phyloP scores from a whole-genome alignment of 2,329 filamentous ascomycete genomes.

The Fusarium xyrophilum region DNA sequence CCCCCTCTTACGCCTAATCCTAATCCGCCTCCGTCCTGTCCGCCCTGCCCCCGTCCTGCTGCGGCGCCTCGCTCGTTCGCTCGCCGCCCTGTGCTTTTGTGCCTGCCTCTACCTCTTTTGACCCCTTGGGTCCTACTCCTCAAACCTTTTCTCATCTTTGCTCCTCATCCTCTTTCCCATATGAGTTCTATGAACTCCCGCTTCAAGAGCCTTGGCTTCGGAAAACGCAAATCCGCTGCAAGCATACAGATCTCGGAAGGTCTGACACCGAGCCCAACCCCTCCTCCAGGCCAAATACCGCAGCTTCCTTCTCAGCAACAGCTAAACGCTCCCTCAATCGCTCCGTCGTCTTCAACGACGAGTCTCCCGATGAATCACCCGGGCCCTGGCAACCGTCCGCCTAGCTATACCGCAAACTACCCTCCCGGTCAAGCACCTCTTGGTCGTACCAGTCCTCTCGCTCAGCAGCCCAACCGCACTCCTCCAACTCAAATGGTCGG shows the following conservation, averaged over 20 bases:
- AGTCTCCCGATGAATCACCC: slow-evolving; percentile 68
- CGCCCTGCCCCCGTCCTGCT: slow-evolving; percentile 32
- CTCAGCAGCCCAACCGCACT: slow-evolving; percentile 58
- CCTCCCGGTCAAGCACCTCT: slow-evolving; percentile 55
- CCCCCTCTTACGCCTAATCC: slow-evolving; percentile 30
- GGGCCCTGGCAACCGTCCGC: slow-evolving; percentile 65
- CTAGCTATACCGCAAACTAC: slow-evolving; percentile 68
- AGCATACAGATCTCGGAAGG: slow-evolving; percentile 62
- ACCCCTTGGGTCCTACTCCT: slow-evolving; percentile 39
- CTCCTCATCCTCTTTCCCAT: slow-evolving; percentile 46
- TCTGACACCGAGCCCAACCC: slow-evolving; percentile 43
- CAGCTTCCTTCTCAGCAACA: slow-evolving; percentile 56
- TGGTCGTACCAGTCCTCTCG: slow-evolving; percentile 62
- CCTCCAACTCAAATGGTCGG: slow-evolving; percentile 67
- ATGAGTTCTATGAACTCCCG: slow-evolving; percentile 84
- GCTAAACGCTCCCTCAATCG: slow-evolving; percentile 48
- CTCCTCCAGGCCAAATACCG: slow-evolving; percentile 58
- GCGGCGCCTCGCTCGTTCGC: slow-evolving; percentile 35
- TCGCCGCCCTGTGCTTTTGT: slow-evolving; percentile 29
- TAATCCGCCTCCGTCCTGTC: slow-evolving; percentile 32
- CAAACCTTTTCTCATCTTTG: slow-evolving; percentile 35
- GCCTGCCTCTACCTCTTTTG: slow-evolving; percentile 35
- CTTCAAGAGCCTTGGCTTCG: slow-evolving; percentile 81
- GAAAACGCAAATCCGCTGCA: slow-evolving; percentile 76
- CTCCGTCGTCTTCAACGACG: slow-evolving; percentile 54